phyloP scores from a whole-genome alignment of 2,329 filamentous ascomycete genomes.

The Cyclaneusma minus region DNA sequence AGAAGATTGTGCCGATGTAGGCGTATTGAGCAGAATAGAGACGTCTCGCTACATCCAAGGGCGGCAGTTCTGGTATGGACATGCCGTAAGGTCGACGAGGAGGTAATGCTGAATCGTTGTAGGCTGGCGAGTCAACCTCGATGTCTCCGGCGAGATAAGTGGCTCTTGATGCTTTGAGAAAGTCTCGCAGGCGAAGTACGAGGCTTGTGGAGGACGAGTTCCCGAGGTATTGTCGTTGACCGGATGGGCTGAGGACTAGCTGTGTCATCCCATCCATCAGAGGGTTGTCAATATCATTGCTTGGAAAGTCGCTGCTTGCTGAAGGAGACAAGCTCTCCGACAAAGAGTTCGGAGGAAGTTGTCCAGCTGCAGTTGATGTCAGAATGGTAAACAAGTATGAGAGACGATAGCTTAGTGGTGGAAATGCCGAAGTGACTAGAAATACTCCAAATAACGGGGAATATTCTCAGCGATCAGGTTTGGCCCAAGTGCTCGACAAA shows the following conservation, averaged over 20 bases:
- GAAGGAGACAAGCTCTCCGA: not conserved
- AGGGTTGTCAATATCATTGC: conserved; percentile 5
- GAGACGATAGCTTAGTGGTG: too few relatives aligned
- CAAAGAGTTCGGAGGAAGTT: too few relatives aligned
- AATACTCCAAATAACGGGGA: too few relatives aligned
- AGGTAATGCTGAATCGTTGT: conserved; percentile 3
- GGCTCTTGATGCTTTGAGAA: conserved; percentile 9
- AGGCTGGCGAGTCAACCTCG: conserved; percentile 3
- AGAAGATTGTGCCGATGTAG: conserved; percentile 42
- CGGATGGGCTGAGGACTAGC: conserved; percentile 3
- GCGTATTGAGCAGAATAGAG: conserved; percentile 35
- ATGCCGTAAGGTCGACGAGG: conserved; percentile 1
- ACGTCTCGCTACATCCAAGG: conserved; percentile 31
- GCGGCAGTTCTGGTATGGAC: conserved; percentile 21
- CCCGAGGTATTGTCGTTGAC: conserved; percentile 10
- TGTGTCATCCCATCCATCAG: conserved; percentile 4
- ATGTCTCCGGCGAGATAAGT: conserved; percentile 1
- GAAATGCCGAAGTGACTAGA: too few relatives aligned
- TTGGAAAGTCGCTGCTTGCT: not conserved
- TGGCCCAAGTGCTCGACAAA: too few relatives aligned
- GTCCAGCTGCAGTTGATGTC: too few relatives aligned
- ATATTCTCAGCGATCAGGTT: too few relatives aligned
- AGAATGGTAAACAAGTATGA: too few relatives aligned
- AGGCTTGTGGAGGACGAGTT: conserved; percentile 13
- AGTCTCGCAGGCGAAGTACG: conserved; percentile 10